Conservation (phyloP, 805 yeast genomes). For the Candida caryicola region DNA sequence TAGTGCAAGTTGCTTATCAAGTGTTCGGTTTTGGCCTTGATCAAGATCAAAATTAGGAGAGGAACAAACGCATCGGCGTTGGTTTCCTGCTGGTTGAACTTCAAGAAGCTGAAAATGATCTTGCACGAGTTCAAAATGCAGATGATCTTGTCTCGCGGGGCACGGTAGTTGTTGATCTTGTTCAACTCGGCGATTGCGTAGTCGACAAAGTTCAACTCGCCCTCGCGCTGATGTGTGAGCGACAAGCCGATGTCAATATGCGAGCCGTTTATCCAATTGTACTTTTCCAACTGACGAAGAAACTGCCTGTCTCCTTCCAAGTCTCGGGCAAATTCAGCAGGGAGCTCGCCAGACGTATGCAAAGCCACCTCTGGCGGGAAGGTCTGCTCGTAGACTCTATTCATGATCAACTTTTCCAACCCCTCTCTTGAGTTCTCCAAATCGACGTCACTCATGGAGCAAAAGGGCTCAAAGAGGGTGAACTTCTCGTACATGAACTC, state of each 20-base stretch:
- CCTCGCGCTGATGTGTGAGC: slow-evolving; percentile 33
- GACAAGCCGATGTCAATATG: slow-evolving; percentile 71
- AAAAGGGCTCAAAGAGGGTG: slow-evolving; percentile 67
- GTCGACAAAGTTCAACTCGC: slow-evolving; percentile 45
- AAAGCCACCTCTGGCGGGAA: slow-evolving; percentile 72
- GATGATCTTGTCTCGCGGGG: slow-evolving; percentile 92
- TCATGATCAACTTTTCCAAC: slow-evolving; percentile 88
- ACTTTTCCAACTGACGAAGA: slow-evolving; percentile 53
- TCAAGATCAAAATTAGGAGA: slow-evolving; percentile 69
- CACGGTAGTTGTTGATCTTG: slow-evolving; percentile 78
- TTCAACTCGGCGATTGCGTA: slow-evolving; percentile 69
- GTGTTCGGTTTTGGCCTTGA: slow-evolving; percentile 62
- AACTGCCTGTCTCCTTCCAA: slow-evolving; percentile 56
- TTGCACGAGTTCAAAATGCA: slow-evolving; percentile 90
- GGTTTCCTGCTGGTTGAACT: slow-evolving; percentile 63
- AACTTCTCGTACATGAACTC: slow-evolving; percentile 65
- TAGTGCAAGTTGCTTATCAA: slow-evolving; percentile 79
- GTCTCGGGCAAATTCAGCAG: slow-evolving; percentile 56
- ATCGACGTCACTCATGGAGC: slow-evolving; percentile 52
- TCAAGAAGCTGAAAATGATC: slow-evolving; percentile 82
- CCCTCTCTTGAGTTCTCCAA: slow-evolving; percentile 83
- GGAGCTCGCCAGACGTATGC: slow-evolving; percentile 17
- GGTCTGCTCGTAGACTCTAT: slow-evolving; percentile 70
- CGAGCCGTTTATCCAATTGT: slow-evolving; percentile 66
- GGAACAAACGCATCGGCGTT: slow-evolving; percentile 97